Percentiles rank a stretch among this genome's conserved stretches.
phyloP scores from a whole-genome alignment of 2,329 filamentous ascomycete genomes.

The Arthroderma sp. region DNA sequence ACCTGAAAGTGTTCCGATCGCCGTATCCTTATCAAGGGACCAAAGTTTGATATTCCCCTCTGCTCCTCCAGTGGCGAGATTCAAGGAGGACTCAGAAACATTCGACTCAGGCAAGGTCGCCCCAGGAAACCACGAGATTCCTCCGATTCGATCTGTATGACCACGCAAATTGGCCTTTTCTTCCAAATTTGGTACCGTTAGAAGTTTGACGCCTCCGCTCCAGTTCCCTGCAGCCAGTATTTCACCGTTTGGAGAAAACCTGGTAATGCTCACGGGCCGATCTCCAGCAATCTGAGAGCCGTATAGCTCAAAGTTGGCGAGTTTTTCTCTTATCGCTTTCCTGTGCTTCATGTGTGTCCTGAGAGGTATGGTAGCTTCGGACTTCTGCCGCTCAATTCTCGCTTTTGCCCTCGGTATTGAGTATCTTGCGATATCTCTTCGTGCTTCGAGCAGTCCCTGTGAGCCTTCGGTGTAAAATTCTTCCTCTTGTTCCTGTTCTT shows the following conservation, averaged over 20 bases:
- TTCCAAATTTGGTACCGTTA: constrained; percentile 71
- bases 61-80: constrained; percentile 80
- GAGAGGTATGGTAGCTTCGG: constrained; percentile 70
- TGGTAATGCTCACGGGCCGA: constrained; percentile 77
- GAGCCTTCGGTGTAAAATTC: constrained; percentile 90
- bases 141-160: constrained; percentile 80
- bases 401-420: constrained; percentile 72
- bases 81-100: constrained; percentile 61
- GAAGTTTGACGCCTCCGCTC: constrained; percentile 76
- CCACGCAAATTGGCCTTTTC: constrained; percentile 65
- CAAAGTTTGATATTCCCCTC: constrained; percentile 82
- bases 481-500: constrained; percentile 65
- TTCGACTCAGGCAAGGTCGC: constrained; percentile 60
- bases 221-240: constrained; percentile 83
- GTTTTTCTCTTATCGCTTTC: constrained; percentile 71
- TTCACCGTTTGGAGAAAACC: constrained; percentile 76
- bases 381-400: constrained; percentile 63
- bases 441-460: constrained; percentile 59
- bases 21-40: constrained; percentile 77
- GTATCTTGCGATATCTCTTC: constrained; percentile 68
- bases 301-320: constrained; percentile 77
- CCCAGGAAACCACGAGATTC: constrained; percentile 78
- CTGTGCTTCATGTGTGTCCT: constrained; percentile 86
- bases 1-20: constrained; percentile 66
- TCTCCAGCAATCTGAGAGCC: constrained; percentile 89